These are phyloP conservation scores for Myrica gale DNA, from an alignment of 306 rosid genomes.

Conservation along the genomic window DNA sequence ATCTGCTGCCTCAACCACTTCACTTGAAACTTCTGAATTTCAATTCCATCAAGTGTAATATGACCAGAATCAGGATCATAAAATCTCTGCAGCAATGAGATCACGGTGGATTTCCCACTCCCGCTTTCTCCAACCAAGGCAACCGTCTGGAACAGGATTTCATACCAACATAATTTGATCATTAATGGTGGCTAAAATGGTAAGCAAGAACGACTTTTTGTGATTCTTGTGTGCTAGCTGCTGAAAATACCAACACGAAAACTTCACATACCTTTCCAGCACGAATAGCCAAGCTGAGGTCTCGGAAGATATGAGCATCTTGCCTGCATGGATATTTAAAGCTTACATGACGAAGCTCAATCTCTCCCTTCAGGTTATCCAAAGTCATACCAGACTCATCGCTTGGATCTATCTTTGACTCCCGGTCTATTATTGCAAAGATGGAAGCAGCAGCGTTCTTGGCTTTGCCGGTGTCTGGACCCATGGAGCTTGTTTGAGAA, in stretches of 20 bases:
- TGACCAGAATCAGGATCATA: slow-evolving; percentile 66
- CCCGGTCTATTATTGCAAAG: slow-evolving; percentile 38
- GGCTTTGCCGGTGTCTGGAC: slow-evolving; percentile 45
- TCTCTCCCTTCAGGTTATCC: slow-evolving; percentile 38
- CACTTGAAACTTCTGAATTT: slow-evolving; percentile 46
- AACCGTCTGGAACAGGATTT: slow-evolving; percentile 41
- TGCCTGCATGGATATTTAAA: slow-evolving; percentile 45
- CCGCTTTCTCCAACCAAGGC: slow-evolving; percentile 79
- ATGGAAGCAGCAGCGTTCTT: slow-evolving; percentile 40
- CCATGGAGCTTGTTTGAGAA: slow-evolving; percentile 39
- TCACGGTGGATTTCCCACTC: slow-evolving; percentile 64
- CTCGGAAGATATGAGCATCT: slow-evolving; percentile 40
- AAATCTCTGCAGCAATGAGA: slow-evolving; percentile 59
- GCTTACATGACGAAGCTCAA: slow-evolving; percentile 39
- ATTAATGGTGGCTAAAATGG: background rate
- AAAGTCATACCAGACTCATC: slow-evolving; percentile 37
- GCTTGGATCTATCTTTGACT: slow-evolving; percentile 39
- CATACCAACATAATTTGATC: background rate
- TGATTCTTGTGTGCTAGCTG: background rate
- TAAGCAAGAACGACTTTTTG: background rate
- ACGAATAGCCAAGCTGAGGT: slow-evolving; percentile 38
- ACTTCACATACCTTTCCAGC: slow-evolving; percentile 41
- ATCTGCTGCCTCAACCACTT: slow-evolving; percentile 67
- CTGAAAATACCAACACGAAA: background rate
- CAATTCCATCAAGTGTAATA: slow-evolving; percentile 54